Evolutionary conservation across 2,329 filamentous ascomycete species (phyloP).

Genomic region (Aureobasidium sp.): DNA sequence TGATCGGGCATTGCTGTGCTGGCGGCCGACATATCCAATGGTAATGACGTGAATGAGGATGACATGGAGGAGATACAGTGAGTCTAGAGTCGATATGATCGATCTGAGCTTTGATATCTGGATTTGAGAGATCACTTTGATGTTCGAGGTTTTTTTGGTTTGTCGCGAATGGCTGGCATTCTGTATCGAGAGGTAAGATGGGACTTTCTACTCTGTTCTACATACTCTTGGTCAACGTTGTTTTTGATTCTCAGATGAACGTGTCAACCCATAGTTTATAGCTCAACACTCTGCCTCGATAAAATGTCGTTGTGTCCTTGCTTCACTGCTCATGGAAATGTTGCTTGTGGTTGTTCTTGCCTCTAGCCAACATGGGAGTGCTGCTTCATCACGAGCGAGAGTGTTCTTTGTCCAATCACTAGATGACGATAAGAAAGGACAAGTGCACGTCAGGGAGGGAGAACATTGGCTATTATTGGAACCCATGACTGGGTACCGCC

Average conservation of each 20-base stretch:
- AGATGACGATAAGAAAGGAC: not conserved
- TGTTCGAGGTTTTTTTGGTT: no score
- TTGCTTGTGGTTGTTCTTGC: not conserved
- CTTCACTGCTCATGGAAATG: not conserved
- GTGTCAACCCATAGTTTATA: not conserved
- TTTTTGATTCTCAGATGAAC: no score
- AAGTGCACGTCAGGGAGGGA: not conserved
- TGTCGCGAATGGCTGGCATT: no score
- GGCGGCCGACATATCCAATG: conserved; percentile 1
- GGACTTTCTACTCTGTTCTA: no score
- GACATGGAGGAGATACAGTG: no score
- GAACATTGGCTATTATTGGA: conserved; percentile 1
- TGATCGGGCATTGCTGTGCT: conserved; percentile 5
- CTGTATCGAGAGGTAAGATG: no score
- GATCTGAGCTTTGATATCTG: no score
- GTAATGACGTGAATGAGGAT: not conserved
- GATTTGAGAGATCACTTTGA: no score
- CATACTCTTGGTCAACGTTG: no score
- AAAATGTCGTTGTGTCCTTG: not conserved
- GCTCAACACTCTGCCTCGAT: not conserved
- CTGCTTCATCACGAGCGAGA: not conserved
- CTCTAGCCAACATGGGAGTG: not conserved
- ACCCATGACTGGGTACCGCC: not conserved
- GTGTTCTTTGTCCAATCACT: not conserved
- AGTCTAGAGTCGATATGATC: no score